Conservation (phyloP, 2,329 filamentous ascomycete species). For the Aspergillus costaricaensis region DNA sequence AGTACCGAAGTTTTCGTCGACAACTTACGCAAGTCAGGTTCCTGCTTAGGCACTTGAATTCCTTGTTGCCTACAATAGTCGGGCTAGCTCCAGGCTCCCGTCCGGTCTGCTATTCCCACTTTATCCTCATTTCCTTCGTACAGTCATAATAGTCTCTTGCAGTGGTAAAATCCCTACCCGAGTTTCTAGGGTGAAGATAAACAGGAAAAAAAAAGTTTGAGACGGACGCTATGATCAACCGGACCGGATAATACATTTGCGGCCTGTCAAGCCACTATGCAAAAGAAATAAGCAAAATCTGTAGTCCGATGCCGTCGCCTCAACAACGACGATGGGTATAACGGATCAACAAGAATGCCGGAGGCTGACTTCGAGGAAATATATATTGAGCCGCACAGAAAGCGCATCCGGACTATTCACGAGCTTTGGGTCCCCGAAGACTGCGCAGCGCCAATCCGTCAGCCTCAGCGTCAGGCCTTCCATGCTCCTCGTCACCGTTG, state of each 20-base stretch:
- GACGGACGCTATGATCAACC: not conserved
- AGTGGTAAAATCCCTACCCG: conserved; percentile 1
- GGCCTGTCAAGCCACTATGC: not conserved
- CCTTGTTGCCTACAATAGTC: not conserved
- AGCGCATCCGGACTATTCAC: conserved; percentile 8
- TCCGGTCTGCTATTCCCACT: not conserved
- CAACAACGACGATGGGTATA: not conserved
- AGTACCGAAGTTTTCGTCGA: not conserved
- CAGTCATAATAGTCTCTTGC: not conserved
- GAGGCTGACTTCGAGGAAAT: not conserved
- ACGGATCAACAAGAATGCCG: not conserved
- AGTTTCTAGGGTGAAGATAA: not conserved
- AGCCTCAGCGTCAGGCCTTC: conserved; percentile 32
- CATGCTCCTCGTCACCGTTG: conserved; percentile 33
- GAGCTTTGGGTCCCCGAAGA: conserved; percentile 32
- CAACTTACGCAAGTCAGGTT: not conserved
- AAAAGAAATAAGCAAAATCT: not conserved
- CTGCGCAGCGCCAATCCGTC: conserved; percentile 45
- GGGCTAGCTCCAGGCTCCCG: not conserved
- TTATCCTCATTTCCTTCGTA: not conserved
- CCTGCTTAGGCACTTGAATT: not conserved
- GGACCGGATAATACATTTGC: not conserved
- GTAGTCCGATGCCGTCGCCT: not conserved
- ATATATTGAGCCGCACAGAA: not conserved
- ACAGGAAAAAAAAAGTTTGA: not conserved